These are phyloP conservation scores for Podila epigama DNA, from an alignment of 192 early-diverging fungal species.

Conservation along the genomic window DNA sequence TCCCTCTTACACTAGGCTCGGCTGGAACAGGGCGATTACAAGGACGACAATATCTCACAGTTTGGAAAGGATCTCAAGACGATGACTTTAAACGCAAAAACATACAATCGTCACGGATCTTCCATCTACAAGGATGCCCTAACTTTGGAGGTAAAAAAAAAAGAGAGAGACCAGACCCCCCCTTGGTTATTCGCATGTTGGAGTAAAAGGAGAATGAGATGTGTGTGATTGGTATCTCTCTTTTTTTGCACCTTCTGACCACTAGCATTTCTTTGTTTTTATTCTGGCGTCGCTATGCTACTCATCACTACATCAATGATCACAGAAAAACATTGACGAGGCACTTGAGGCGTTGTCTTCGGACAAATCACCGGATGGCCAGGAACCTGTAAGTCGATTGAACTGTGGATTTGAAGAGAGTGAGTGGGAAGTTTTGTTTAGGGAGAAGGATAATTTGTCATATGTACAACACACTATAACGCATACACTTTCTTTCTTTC, in stretches of 20 bases:
- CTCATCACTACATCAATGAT: neutral
- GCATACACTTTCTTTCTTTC: neutral
- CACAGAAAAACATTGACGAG: neutral
- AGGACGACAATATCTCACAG: neutral
- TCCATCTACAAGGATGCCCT: constrained; percentile 56
- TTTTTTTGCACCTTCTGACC: too few relatives aligned
- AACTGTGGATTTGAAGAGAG: neutral
- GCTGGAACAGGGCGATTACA: constrained; percentile 16
- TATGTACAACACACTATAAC: too few relatives aligned
- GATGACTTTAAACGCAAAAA: constrained; percentile 60
- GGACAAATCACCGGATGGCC: neutral
- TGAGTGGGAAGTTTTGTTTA: neutral
- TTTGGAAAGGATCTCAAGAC: constrained; percentile 51
- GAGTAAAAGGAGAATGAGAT: too few relatives aligned
- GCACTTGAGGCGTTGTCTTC: neutral
- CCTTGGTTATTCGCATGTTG: too few relatives aligned
- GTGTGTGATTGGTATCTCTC: too few relatives aligned
- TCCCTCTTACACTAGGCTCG: neutral
- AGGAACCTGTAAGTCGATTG: neutral
- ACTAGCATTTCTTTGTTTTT: neutral
- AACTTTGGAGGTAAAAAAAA: constrained; percentile 53
- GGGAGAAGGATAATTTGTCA: too few relatives aligned
- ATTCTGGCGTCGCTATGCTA: neutral
- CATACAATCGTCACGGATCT: constrained; percentile 59
- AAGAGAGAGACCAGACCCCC: too few relatives aligned